These are phyloP conservation scores for Clarireedia hainanense DNA, from an alignment of 2,329 filamentous ascomycete species.

Conservation along the genomic window DNA sequence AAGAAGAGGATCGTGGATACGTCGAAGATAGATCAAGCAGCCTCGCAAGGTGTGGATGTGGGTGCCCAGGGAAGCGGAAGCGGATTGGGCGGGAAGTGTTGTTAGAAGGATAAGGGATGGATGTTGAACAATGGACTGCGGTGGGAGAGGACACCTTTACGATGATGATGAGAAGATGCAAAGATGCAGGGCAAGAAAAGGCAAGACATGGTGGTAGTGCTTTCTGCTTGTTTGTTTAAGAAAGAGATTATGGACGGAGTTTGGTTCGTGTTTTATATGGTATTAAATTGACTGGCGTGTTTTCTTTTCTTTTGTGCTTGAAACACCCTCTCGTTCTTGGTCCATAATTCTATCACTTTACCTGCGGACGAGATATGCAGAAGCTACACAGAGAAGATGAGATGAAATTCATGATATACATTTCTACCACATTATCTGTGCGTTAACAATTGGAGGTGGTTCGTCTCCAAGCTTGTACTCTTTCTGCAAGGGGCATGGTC, in stretches of 20 bases:
- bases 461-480: conserved; percentile 30
- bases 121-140: conserved; percentile 7
- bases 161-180: not conserved
- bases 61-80: conserved; percentile 47
- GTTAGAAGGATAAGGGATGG: conserved; percentile 40
- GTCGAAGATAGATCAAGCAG: conserved; percentile 63
- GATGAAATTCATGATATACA: not conserved
- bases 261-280: conserved; percentile 19
- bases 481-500: conserved; percentile 31
- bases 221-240: conserved; percentile 21
- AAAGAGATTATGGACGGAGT: conserved; percentile 29
- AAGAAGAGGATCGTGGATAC: conserved; percentile 98
- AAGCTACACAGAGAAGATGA: not conserved
- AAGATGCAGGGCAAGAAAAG: not conserved
- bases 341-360: not conserved
- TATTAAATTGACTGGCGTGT: conserved; percentile 12
- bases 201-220: conserved; percentile 6
- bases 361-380: not conserved
- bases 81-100: conserved; percentile 64
- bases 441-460: conserved; percentile 34
- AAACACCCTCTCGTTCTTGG: not conserved
- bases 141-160: conserved; percentile 2
- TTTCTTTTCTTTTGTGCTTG: not conserved
- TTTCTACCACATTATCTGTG: conserved; percentile 40
- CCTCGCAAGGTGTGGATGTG: conserved; percentile 58